Evolutionary conservation across 768 basidiomycete genomes (phyloP).

Genomic region (Clitopilus passeckerianus): DNA sequence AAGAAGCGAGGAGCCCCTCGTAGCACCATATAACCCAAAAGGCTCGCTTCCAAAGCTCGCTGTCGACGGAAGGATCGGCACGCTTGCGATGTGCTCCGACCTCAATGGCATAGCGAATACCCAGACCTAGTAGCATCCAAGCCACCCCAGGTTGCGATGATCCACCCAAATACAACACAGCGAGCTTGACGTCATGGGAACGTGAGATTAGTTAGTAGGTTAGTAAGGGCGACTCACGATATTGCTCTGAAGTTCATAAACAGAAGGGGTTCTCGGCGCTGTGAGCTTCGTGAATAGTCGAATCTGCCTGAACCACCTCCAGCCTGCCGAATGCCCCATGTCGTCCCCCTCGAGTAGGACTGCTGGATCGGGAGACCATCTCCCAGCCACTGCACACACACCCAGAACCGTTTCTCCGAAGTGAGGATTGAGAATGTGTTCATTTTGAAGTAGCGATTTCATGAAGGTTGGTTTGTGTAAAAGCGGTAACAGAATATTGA

Average conservation of each 20-base stretch:
- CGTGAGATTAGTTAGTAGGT: constrained; percentile 11
- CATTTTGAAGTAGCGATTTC: constrained; percentile 35
- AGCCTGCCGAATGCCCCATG: constrained; percentile 45
- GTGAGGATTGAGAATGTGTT: constrained; percentile 41
- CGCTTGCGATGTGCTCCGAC: constrained; percentile 65
- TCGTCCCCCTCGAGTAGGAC: constrained; percentile 38
- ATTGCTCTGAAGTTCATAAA: constrained; percentile 75
- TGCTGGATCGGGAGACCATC: constrained; percentile 53
- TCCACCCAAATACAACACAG: constrained; percentile 48
- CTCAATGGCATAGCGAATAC: constrained; percentile 72
- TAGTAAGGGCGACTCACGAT: constrained; percentile 29
- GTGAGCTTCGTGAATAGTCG: constrained; percentile 53
- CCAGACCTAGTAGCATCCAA: constrained; percentile 70
- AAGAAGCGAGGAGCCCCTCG: constrained; percentile 45
- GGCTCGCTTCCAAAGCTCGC: constrained; percentile 72
- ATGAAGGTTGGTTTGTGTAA: constrained; percentile 73
- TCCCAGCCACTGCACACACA: constrained; percentile 66
- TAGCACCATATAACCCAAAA: constrained; percentile 57
- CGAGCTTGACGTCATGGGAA: constrained; percentile 31
- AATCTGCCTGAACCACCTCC: constrained; percentile 66
- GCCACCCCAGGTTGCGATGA: constrained; percentile 56
- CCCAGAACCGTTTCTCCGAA: constrained; percentile 63
- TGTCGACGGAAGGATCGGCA: constrained; percentile 38
- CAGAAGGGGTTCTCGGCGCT: constrained; percentile 53
- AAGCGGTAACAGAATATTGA: constrained; percentile 58